Evolutionary conservation across 2,329 filamentous ascomycete genomes (phyloP), one percentile per base, ranked within the genome.

Genomic region (Alternaria novae-zelandiae): DNA sequence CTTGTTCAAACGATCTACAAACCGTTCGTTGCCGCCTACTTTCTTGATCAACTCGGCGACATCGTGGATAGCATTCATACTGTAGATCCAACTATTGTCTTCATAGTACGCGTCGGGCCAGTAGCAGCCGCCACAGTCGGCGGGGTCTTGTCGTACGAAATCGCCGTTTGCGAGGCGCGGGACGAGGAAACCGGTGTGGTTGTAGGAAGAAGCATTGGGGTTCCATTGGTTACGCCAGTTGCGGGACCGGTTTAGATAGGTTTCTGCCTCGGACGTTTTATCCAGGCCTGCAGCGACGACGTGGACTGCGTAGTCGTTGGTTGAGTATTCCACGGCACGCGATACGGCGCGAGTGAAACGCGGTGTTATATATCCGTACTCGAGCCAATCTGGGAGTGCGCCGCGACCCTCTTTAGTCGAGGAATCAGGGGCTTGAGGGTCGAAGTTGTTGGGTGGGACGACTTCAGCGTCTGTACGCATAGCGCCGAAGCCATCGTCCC

Each of bases 161-260:
- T 81, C 82, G 1, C 84, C 82, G 17, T 82, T 80, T 12, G 80
- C 67, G 58, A 81, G 78, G n/a, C 88, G 83, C 0, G 90, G 90
- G 0, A 89, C 89, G 5, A 92, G 80, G 73, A 92, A 92, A 0
- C 90, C 90, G 0, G 80, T 84, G 77, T 90, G 91, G 5, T 85
- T 86, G 0, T 90, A 82, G 0, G 87, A 87, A 1, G 81, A 82
- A 47, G 87, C 83, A 50, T 86, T 75, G 0, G 84, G 74, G 73
- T 92, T 89, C 89, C 89, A 93, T 67, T 92, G 89, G 71, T 91
- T 91, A 15, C 88, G 84, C 90, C 90, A 93, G 70, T 91, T 89
- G 10, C 85, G 83, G 1, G 88, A 90, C 9, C 90, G 86, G 49
- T 85, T 80, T 25, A 91, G 81, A 68, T 92, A 92, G 57, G 83